Evolutionary conservation across 208 protist genomes (phyloP).

Genomic region (Trypanosoma mega): DNA sequence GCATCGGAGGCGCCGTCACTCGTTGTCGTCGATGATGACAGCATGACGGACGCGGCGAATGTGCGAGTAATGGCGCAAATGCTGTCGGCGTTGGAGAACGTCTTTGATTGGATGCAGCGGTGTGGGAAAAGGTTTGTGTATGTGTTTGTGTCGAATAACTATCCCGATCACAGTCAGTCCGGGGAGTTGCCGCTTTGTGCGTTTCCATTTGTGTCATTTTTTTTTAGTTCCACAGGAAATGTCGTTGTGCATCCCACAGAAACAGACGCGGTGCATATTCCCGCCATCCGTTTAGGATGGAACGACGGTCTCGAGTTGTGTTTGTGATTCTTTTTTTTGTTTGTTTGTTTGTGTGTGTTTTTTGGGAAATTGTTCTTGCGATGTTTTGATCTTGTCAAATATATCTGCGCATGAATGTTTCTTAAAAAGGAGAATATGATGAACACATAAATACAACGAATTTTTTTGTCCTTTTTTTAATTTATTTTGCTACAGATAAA

Average conservation of each 20-base stretch:
- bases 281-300: conserved; percentile 33
- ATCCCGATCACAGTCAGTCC: conserved; percentile 7
- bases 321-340: not conserved
- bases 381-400: no score
- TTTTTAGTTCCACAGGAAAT: conserved; percentile 36
- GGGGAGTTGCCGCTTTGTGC: conserved; percentile 41
- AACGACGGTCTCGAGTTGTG: conserved; percentile 30
- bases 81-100: conserved; percentile 34
- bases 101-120: conserved; percentile 32
- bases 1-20: conserved; percentile 32
- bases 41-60: conserved; percentile 32
- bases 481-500: no score
- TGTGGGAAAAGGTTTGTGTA: conserved; percentile 33
- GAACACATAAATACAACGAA: no score
- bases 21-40: conserved; percentile 57
- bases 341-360: no score
- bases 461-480: no score
- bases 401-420: no score
- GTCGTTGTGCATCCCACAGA: conserved; percentile 40
- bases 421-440: no score
- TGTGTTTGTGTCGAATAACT: conserved; percentile 43
- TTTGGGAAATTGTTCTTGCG: no score
- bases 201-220: conserved; percentile 51
- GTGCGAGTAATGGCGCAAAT: conserved; percentile 6
- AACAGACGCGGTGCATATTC: conserved; percentile 17